Base-by-base conservation (phyloP, 2,329 filamentous ascomycete species). In the Pestalotiopsis sp. region DNA sequence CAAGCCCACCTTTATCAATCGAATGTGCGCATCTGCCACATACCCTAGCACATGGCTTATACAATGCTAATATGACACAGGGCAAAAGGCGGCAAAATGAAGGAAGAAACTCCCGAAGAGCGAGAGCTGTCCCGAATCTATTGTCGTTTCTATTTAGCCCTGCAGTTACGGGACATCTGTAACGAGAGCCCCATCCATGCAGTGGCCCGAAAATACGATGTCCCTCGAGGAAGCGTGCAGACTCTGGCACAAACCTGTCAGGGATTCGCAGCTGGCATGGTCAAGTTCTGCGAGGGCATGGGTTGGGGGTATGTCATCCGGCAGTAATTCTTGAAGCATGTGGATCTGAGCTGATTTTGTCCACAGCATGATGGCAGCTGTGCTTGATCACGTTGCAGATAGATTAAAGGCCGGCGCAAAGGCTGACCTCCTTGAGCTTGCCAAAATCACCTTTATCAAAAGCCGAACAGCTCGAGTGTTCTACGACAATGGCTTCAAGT, bases 251-350 rank as follows among this genome's bases (percentile, higher is more conserved):
- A 94, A 74, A 92, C 90, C 1, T 94, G 92, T 72, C 90, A 94
- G 72, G 92, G 92, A 0, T 95, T 94, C 75, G 92, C 92, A 3
- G 91, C 91, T 2, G 92, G 92, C 3, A 93, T 94, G 84, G 89
- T 94, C 69, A 94, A 92, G 72, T 94, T 94, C 75, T 94, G 92
- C 75, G 86, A 93, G 72, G 86, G 89, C 20, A 94, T 95, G 92
- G 89, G 86, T 2, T 94, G 92, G 91, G 88, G 87, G 85, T 87
- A 75, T 74, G 83, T 79, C 57, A 11, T 4, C 27, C n/a, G 17
- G 17, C n/a, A 14, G 63, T 66, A 27, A 52, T 31, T 52, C 13
- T 45, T 31, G 12, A 38, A 17, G 3, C 31, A 20, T 2, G 20
- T 36, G 14, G 25, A 62, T 52, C 27, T 65, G 31, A 59, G 9